Percentiles rank a stretch among this genome's conserved stretches.
Evolutionary conservation across 306 rosid genomes (phyloP).

Genomic region (Fagus sylvatica): DNA sequence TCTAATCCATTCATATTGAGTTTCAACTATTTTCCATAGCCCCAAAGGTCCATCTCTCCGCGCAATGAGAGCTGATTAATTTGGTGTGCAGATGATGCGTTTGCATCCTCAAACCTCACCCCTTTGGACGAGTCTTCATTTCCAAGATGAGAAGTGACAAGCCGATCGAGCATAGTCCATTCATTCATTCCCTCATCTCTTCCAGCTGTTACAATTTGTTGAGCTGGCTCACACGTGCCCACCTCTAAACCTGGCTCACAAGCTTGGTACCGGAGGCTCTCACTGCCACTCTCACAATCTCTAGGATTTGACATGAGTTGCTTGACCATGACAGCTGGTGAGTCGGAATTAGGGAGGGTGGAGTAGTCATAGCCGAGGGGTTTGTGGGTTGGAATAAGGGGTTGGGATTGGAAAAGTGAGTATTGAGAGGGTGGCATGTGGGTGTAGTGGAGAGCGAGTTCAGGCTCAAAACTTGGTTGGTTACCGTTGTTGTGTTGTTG

Average conservation of each 20-base stretch:
- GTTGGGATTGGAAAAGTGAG: constrained; percentile 60
- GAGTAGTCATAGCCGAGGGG: constrained; percentile 41
- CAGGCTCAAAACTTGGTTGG: constrained; percentile 45
- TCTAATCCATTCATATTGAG: neutral
- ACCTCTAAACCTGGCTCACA: constrained; percentile 52
- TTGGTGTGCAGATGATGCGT: constrained; percentile 42
- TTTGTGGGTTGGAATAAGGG: constrained; percentile 37
- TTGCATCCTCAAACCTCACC: constrained; percentile 51
- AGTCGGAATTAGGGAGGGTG: constrained; percentile 30
- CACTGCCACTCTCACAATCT: constrained; percentile 67
- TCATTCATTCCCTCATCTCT: constrained; percentile 53
- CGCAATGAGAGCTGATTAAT: constrained; percentile 68
- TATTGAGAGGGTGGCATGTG: constrained; percentile 47
- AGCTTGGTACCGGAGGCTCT: constrained; percentile 56
- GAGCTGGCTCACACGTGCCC: constrained; percentile 44
- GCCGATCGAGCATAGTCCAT: constrained; percentile 83
- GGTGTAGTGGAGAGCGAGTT: constrained; percentile 52
- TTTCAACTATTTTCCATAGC: constrained; percentile 54
- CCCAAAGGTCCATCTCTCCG: constrained; percentile 93
- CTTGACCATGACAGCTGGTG: constrained; percentile 43
- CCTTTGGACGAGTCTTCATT: constrained; percentile 60
- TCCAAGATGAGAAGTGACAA: constrained; percentile 59
- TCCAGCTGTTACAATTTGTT: constrained; percentile 33
- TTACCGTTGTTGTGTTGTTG: constrained; percentile 46
- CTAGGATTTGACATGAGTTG: constrained; percentile 73